phyloP scores from a whole-genome alignment of 768 basidiomycete genomes.

The Hemileccinum rubropunctum region DNA sequence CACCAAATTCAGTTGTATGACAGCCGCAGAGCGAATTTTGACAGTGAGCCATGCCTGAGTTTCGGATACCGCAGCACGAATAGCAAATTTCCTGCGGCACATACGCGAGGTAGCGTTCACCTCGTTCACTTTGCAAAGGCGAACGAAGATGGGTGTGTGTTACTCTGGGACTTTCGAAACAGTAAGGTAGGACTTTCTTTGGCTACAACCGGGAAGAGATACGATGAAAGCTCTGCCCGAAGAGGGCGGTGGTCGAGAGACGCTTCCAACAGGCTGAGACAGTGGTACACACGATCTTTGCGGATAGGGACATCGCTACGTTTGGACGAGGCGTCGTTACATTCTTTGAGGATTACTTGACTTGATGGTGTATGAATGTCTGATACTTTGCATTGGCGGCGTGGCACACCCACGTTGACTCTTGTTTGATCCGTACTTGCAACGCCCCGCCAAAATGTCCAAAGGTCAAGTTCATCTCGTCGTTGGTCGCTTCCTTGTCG shows the following conservation, averaged over 20 bases:
- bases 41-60: conserved; percentile 38
- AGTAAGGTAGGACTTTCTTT: conserved; percentile 35
- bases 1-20: conserved; percentile 51
- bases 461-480: conserved; percentile 73
- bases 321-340: conserved; percentile 40
- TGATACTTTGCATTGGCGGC: too few species aligned
- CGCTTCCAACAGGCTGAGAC: conserved; percentile 31
- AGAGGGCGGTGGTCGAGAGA: conserved; percentile 37
- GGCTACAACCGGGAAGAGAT: conserved; percentile 10
- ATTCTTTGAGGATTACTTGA: conserved; percentile 35
- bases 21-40: conserved; percentile 37
- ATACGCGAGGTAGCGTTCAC: conserved; percentile 39
- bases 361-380: conserved; percentile 10
- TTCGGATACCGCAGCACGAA: conserved; percentile 41
- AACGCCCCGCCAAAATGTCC: conserved; percentile 48
- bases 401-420: conserved; percentile 7
- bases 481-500: conserved; percentile 43
- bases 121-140: conserved; percentile 45
- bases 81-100: conserved; percentile 23
- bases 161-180: conserved; percentile 52
- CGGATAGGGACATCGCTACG: conserved; percentile 39
- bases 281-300: conserved; percentile 41
- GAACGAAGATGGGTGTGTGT: conserved; percentile 41
- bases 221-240: conserved; percentile 20
- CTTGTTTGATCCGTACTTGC: conserved; percentile 20